Percentiles rank a stretch among this genome's conserved stretches.
phyloP scores from a whole-genome alignment of 2,329 filamentous ascomycete genomes.

The Aspergillus sp. region DNA sequence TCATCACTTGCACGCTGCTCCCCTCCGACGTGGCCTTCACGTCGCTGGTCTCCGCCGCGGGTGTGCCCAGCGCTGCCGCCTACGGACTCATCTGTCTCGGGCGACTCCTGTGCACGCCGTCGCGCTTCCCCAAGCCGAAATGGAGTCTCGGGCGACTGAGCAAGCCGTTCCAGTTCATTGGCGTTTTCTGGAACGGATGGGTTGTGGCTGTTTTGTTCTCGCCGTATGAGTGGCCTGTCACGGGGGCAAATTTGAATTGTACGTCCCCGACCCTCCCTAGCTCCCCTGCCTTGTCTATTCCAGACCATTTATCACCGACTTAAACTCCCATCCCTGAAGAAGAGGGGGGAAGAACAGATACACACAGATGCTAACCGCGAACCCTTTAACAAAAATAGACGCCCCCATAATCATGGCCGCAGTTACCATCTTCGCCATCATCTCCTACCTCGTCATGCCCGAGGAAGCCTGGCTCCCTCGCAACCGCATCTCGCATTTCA shows the following conservation, averaged over 20 bases:
- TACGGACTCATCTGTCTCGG: slow-evolving; percentile 54
- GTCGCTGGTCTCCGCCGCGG: slow-evolving; percentile 54
- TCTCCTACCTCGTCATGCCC: slow-evolving; percentile 52
- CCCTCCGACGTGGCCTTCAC: slow-evolving; percentile 56
- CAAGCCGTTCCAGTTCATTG: slow-evolving; percentile 50
- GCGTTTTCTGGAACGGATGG: slow-evolving; percentile 52
- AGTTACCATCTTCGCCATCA: slow-evolving; percentile 50
- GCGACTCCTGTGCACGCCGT: slow-evolving; percentile 49
- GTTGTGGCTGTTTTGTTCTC: slow-evolving; percentile 51
- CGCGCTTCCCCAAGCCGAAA: slow-evolving; percentile 47
- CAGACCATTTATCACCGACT: too few relatives aligned
- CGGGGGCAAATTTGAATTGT: slow-evolving; percentile 47
- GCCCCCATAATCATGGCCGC: slow-evolving; percentile 53
- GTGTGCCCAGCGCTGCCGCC: slow-evolving; percentile 53
- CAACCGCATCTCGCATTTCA: slow-evolving; percentile 45
- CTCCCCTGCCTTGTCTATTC: not conserved
- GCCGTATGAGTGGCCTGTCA: slow-evolving; percentile 48
- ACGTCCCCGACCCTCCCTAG: slow-evolving; percentile 11
- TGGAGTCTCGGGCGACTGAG: slow-evolving; percentile 49
- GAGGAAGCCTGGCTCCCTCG: slow-evolving; percentile 49
- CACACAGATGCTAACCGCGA: not conserved
- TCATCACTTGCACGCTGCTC: slow-evolving; percentile 60
- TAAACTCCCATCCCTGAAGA: not conserved
- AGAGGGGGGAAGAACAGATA: too few relatives aligned
- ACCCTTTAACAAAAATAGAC: slow-evolving; percentile 25